Evolutionary conservation across 441 rosid genomes (phyloP).

Genomic region (Populus trichocarpa): DNA sequence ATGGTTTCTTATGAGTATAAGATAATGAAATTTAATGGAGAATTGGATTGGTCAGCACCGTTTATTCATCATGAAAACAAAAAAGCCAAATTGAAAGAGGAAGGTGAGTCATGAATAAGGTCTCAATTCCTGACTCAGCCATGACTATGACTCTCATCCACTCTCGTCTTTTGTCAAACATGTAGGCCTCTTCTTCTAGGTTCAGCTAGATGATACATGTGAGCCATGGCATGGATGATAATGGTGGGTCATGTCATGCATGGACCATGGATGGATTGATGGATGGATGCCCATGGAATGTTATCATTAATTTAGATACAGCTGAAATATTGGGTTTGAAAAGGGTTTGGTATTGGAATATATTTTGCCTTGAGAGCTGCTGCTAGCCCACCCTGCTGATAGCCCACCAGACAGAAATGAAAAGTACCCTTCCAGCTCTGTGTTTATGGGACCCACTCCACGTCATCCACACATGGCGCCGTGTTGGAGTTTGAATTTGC

Average conservation of each 20-base stretch:
- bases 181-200: not conserved
- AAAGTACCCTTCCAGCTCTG: not conserved
- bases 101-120: conserved; percentile 27
- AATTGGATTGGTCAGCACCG: conserved; percentile 12
- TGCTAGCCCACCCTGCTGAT: conserved; percentile 2
- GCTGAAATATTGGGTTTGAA: conserved; percentile 5
- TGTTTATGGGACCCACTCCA: conserved; percentile 28
- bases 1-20: not conserved
- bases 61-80: not conserved
- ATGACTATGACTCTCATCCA: conserved; percentile 24
- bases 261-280: not conserved
- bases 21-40: not conserved
- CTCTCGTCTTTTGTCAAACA: not conserved
- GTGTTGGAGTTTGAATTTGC: conserved; percentile 27
- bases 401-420: conserved; percentile 10
- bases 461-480: conserved; percentile 44
- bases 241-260: not conserved
- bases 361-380: not conserved
- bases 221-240: not conserved
- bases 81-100: not conserved
- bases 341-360: conserved; percentile 15
- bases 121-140: conserved; percentile 43
- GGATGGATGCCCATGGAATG: too few species aligned
- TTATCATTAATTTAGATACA: too few species aligned
- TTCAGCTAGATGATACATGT: not conserved